Percentiles rank a stretch among this genome's conserved stretches.
Evolutionary conservation across 2,329 filamentous ascomycete genomes (phyloP).

Genomic region (Mycogone perniciosa): DNA sequence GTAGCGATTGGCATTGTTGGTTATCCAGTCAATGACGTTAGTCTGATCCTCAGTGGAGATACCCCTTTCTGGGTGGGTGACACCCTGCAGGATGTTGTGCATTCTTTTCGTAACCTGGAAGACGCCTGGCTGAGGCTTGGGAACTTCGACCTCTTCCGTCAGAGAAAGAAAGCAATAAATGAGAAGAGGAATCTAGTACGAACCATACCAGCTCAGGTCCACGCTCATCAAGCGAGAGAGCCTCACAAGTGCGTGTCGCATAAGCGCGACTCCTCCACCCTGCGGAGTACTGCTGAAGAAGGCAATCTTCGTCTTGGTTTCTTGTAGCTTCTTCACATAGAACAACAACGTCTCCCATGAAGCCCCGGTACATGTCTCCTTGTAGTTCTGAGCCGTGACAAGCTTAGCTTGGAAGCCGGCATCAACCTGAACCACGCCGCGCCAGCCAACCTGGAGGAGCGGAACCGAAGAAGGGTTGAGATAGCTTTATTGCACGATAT

Average conservation of each 20-base stretch:
- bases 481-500: slow-evolving; percentile 37
- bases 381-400: slow-evolving; percentile 49
- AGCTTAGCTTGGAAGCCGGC: slow-evolving; percentile 58
- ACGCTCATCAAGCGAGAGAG: slow-evolving; percentile 62
- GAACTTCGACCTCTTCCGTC: slow-evolving; percentile 41
- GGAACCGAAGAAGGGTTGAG: slow-evolving; percentile 69
- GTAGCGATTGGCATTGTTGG: slow-evolving; percentile 65
- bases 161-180: too few relatives aligned
- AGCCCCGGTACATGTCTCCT: slow-evolving; percentile 49
- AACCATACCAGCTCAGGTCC: slow-evolving; percentile 66
- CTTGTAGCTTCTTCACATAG: slow-evolving; percentile 57
- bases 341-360: slow-evolving; percentile 63
- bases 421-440: slow-evolving; percentile 66
- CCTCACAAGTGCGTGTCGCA: slow-evolving; percentile 72
- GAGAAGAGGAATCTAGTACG: slow-evolving; percentile 17
- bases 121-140: slow-evolving; percentile 70
- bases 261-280: slow-evolving; percentile 75
- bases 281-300: slow-evolving; percentile 79
- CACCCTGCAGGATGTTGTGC: slow-evolving; percentile 82
- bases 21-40: slow-evolving; percentile 64
- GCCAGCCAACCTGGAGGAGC: slow-evolving; percentile 59
- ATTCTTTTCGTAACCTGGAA: slow-evolving; percentile 83
- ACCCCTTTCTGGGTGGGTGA: slow-evolving; percentile 58
- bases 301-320: slow-evolving; percentile 60
- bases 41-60: slow-evolving; percentile 56